Conservation (phyloP, 371 early-diverging fungal species). For the Lichtheimia ramosa region DNA sequence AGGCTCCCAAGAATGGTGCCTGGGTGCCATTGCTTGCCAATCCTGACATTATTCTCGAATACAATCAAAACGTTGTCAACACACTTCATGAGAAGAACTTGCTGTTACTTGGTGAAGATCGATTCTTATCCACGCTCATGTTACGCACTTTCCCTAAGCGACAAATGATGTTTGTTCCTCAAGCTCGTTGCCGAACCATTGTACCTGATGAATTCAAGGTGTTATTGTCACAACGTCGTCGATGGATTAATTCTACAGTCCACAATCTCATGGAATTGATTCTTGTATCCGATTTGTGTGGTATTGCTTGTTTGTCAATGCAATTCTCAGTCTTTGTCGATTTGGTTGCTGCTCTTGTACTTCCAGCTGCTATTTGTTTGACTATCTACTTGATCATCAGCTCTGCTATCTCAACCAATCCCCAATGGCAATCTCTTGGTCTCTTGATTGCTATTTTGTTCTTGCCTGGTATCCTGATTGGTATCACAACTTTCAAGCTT, state of each 20-base stretch:
- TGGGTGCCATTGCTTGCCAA: conserved; percentile 87
- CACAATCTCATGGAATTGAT: conserved; percentile 92
- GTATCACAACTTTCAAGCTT: conserved; percentile 80
- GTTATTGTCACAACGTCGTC: conserved; percentile 82
- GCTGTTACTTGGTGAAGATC: conserved; percentile 94
- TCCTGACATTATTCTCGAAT: conserved; percentile 86
- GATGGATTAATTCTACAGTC: conserved; percentile 93
- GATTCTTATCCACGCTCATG: conserved; percentile 94
- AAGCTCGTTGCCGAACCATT: conserved; percentile 81
- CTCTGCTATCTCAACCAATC: conserved; percentile 48
- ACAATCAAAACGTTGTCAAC: conserved; percentile 86
- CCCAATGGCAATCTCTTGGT: conserved; percentile 66
- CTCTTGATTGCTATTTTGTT: conserved; percentile 68
- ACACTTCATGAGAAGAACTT: conserved; percentile 96
- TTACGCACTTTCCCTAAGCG: conserved; percentile 90
- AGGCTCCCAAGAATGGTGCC: conserved; percentile 73
- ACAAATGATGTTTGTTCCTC: conserved; percentile 92
- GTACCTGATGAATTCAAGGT: conserved; percentile 83
- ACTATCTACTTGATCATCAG: conserved; percentile 53
- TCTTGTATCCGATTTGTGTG: conserved; percentile 82
- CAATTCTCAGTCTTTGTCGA: conserved; percentile 87
- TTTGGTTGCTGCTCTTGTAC: conserved; percentile 80
- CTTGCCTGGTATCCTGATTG: conserved; percentile 84
- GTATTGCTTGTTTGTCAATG: conserved; percentile 89
- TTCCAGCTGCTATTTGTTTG: conserved; percentile 82